Evolutionary conservation across 495 filamentous ascomycete species (phyloP).

Genomic region (Sabuloglossum arenarium): DNA sequence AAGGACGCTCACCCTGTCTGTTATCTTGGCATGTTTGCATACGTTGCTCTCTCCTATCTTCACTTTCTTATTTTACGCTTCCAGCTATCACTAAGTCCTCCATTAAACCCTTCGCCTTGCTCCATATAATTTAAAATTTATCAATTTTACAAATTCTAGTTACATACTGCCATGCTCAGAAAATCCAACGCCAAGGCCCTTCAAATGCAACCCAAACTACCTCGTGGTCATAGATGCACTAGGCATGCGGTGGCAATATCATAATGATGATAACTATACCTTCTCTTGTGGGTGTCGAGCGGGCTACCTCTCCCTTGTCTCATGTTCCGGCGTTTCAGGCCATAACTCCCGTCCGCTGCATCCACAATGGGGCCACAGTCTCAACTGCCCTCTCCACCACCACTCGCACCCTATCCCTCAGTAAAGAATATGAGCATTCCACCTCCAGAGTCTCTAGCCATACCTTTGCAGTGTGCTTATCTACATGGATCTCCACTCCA

Average conservation of each 20-base stretch:
- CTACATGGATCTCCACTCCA: slow-evolving; percentile 68
- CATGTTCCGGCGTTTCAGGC: background rate
- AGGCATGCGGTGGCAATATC: background rate
- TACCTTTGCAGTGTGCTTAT: slow-evolving; percentile 68
- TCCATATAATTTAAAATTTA: no score
- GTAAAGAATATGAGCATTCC: slow-evolving; percentile 52
- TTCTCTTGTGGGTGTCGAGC: background rate
- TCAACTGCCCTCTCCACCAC: slow-evolving; percentile 88
- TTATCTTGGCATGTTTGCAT: no score
- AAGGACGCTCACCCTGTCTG: no score
- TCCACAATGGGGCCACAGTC: slow-evolving; percentile 61
- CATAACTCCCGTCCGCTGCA: background rate
- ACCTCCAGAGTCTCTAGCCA: slow-evolving; percentile 86
- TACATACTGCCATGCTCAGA: background rate
- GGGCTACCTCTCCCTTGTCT: background rate
- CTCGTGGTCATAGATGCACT: no score
- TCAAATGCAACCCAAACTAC: background rate
- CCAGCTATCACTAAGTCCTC: no score
- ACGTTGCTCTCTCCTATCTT: no score
- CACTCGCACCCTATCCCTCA: slow-evolving; percentile 61
- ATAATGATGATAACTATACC: background rate
- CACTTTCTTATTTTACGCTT: no score
- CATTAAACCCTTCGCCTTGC: no score
- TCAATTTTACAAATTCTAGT: no score
- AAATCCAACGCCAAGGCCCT: background rate